A percentile compares a stretch with the other conserved stretches of the same genome.
Evolutionary conservation across 2,329 filamentous ascomycete genomes (phyloP).

Genomic region (Phialophora chinensis): DNA sequence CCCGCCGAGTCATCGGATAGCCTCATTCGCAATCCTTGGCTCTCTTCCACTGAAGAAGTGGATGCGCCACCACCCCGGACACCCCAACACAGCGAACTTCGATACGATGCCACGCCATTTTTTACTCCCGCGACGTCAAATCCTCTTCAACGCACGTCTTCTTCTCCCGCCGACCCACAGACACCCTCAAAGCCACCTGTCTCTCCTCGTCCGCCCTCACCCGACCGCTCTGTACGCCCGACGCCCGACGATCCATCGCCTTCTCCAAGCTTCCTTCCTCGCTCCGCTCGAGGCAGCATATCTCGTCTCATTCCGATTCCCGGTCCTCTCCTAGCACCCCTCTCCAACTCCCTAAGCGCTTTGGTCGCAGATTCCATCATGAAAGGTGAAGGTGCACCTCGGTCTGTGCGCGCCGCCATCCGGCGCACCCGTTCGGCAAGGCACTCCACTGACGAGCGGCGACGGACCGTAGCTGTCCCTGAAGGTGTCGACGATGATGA

Average conservation of each 20-base stretch:
- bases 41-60: conserved; percentile 29
- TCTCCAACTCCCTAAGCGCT: conserved; percentile 65
- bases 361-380: conserved; percentile 70
- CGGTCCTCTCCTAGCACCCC: conserved; percentile 64
- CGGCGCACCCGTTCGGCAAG: conserved; percentile 33
- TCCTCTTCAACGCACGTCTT: conserved; percentile 27
- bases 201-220: conserved; percentile 32
- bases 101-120: conserved; percentile 30
- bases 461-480: conserved; percentile 20
- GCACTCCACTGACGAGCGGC: conserved; percentile 23
- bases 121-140: conserved; percentile 35
- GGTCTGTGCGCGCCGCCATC: conserved; percentile 28
- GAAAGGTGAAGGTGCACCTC: conserved; percentile 55
- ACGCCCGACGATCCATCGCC: conserved; percentile 35
- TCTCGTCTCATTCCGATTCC: conserved; percentile 60
- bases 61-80: conserved; percentile 30
- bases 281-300: conserved; percentile 49
- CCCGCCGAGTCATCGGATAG: conserved; percentile 32
- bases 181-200: conserved; percentile 30
- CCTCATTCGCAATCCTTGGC: conserved; percentile 29
- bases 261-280: conserved; percentile 41
- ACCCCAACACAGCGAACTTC: conserved; percentile 22
- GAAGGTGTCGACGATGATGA: conserved; percentile 22
- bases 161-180: conserved; percentile 33
- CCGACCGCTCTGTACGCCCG: conserved; percentile 26